phyloP scores from a whole-genome alignment of 768 basidiomycete species.

The button mushroom (Agaricus bisporus) region DNA sequence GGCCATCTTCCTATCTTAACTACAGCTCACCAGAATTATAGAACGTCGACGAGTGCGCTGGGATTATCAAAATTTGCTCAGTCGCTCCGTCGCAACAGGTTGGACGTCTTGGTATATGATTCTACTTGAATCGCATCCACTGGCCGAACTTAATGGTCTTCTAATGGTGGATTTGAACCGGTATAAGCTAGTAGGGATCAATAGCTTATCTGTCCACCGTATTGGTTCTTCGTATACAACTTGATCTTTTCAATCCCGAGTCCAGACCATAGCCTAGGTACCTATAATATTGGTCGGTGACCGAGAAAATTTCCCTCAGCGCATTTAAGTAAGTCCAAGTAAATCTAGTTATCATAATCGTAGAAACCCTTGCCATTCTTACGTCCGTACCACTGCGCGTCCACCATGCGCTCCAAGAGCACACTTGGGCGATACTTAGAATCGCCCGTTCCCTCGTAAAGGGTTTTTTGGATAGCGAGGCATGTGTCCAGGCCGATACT shows the following conservation, averaged over 20 bases:
- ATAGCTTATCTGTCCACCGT: neutral
- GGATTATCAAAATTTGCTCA: conserved; percentile 29
- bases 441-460: conserved; percentile 86
- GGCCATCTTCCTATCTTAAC: neutral
- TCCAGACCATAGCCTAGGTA: too few species aligned
- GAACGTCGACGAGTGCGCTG: conserved; percentile 38
- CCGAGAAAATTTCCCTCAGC: too few species aligned
- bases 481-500: conserved; percentile 99
- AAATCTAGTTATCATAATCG: conserved; percentile 51
- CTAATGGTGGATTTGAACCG: too few species aligned
- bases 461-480: conserved; percentile 84
- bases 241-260: too few species aligned
- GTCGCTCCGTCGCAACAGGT: conserved; percentile 31
- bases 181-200: conserved; percentile 15
- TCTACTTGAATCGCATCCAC: conserved; percentile 14
- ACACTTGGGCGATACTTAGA: conserved; percentile 92
- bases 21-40: conserved; percentile 6
- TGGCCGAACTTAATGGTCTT: neutral
- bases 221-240: too few species aligned
- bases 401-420: conserved; percentile 92
- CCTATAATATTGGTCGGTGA: too few species aligned
- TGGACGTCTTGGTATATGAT: conserved; percentile 27
- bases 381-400: conserved; percentile 89
- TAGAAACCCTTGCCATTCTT: conserved; percentile 96
- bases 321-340: neutral